Evolutionary conservation across 2,329 filamentous ascomycete genomes (phyloP), one percentile per base, ranked within the genome.

Genomic region (Xylaria sp.): DNA sequence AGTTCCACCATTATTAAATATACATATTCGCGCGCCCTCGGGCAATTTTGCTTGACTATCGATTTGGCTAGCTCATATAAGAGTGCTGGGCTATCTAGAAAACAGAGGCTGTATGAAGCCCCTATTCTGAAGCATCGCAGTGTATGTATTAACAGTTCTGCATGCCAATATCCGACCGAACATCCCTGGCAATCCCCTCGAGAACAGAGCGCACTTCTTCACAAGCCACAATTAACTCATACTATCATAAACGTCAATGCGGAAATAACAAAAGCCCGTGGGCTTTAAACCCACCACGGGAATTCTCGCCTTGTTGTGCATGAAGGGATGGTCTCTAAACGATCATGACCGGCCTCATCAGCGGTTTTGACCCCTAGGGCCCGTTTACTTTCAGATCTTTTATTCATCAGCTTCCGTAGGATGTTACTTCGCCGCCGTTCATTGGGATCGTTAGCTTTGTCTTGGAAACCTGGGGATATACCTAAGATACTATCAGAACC

Each of bases 371-470:
- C 61, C 27, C 27, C 18, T 3, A 27, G 37, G 18, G n/a, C 9
- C 59, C 25, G n/a, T 29, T 8, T 13, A 5, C 58, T 16, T 32
- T 58, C 40, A 75, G 16, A 68, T 68, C 65, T 76, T n/a, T n/a
- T 73, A 37, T 63, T 70, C n/a, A 69, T 73, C 70, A 75, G 73
- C 64, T 75, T 75, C 13, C 74, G 65, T 40, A 77, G 74, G 48
- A 76, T 63, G 4, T 68, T 75, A 53, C 59, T 63, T 55, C 62
- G 69, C 60, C 73, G 72, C 51, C 68, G 73, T 25, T 69, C 68
- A 16, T 73, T 67, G 37, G 61, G 23, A 44, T 63, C 63, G 37
- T 68, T 62, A 27, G 47, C 58, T n/a, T 57, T 35, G 44, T 61
- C 69, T 10, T 66, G 63, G 40, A 75, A 76, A 18, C 68, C 71